Evolutionary conservation across 139 green algal species (phyloP), one percentile per base, ranked within the genome.

Genomic region (Chlamydomonas schloesseri): DNA sequence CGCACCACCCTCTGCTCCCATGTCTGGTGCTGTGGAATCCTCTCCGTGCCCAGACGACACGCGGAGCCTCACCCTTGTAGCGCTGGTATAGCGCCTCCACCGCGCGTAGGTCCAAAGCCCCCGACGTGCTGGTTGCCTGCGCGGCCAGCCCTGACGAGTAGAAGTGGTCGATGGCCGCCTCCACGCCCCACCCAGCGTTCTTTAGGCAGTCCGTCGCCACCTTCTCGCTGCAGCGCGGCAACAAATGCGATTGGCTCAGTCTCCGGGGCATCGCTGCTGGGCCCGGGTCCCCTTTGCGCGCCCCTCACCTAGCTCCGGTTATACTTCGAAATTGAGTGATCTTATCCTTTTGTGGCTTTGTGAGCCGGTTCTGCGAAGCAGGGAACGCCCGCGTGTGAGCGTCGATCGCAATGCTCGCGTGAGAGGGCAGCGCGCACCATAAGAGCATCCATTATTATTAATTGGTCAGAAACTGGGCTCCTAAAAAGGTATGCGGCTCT

Each of bases 141-240:
- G 50, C 58, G 42, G 47, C 79, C 31, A 87, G 67, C 65, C 91
- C 91, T 18, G 64, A 81, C 11, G 62, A 74, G 83, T 87, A 95
- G 46, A 92, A 95, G 15, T 91, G 67, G 65, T 93, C 89, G 47
- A 95, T 93, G 29, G 87, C 90, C 6, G 18, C 11, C 71, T 95
- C 92, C n/a, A 93, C 65, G 50, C 58, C 74, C 90, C 90, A 95
- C 69, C 42, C 73, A 9, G 86, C 47, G 23, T 36, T 58, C 71
- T 88, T 89, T 26, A 95, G 71, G 80, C 90, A 93, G 26, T 95
- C 92, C 17, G 77, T 86, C 1, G 92, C 87, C 14, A 90, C 37
- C 70, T 93, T 93, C 37, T 95, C 92, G 34, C 89, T 94, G 89
- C 79, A 60, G 23, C n/a, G n/a, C n/a, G n/a, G 42, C n/a, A 0